These are phyloP conservation scores for Chrysosporium keratinophilum DNA, from an alignment of 2,329 filamentous ascomycete genomes.

Conservation along the genomic window DNA sequence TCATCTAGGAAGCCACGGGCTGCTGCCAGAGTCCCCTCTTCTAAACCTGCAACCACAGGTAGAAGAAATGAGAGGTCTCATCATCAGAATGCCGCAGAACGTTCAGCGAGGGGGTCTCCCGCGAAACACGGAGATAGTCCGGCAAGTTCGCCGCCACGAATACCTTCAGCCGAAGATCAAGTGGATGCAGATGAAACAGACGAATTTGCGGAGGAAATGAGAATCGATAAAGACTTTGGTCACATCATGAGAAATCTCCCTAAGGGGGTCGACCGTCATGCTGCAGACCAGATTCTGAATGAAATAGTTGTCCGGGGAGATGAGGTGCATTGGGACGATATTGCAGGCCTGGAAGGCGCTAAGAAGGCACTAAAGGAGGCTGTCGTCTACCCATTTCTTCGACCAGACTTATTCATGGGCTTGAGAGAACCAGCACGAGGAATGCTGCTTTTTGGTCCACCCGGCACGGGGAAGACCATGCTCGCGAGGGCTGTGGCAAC, in stretches of 20 bases:
- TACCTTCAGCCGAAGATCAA: neutral
- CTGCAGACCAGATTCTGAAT: conserved; percentile 86
- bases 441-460: conserved; percentile 92
- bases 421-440: conserved; percentile 85
- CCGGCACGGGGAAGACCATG: conserved; percentile 99
- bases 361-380: conserved; percentile 90
- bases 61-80: neutral
- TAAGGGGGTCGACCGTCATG: conserved; percentile 65
- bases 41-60: neutral
- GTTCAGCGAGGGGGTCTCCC: neutral
- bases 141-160: neutral
- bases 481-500: conserved; percentile 87
- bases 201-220: neutral
- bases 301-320: conserved; percentile 93
- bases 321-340: conserved; percentile 87
- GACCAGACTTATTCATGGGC: conserved; percentile 91
- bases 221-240: conserved; percentile 42
- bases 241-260: conserved; percentile 67
- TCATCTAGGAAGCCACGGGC: neutral
- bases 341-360: conserved; percentile 79
- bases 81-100: neutral
- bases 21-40: neutral
- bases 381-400: conserved; percentile 91
- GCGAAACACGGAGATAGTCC: neutral
- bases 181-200: conserved; percentile 26